A percentile compares a stretch with the other conserved stretches of the same genome.
Evolutionary conservation across 2,329 filamentous ascomycete genomes (phyloP).

Genomic region (Alternaria atra): DNA sequence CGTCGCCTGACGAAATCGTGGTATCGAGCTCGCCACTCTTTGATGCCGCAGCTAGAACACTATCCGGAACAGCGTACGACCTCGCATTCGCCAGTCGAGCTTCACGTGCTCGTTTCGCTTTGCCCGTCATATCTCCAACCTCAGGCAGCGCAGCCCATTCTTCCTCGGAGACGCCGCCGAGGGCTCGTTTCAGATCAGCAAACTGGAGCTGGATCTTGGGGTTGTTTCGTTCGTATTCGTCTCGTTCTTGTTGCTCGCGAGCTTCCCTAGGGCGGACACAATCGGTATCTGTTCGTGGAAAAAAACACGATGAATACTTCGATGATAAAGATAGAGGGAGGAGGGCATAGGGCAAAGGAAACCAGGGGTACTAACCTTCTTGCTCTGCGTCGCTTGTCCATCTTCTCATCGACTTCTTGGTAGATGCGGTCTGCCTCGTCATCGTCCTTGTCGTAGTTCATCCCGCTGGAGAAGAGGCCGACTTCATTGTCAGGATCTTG

Average conservation of each 20-base stretch:
- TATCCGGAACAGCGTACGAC: constrained; percentile 97
- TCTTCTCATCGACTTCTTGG: constrained; percentile 93
- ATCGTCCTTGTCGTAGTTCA: constrained; percentile 91
- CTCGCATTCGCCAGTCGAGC: constrained; percentile 71
- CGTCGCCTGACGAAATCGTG: constrained; percentile 74
- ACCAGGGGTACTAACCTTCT: constrained; percentile 75
- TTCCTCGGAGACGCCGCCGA: constrained; percentile 89
- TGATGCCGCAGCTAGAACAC: constrained; percentile 86
- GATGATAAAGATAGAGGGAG: constrained; percentile 42
- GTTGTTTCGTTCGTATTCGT: constrained; percentile 96
- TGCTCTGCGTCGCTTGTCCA: constrained; percentile 86
- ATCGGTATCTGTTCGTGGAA: constrained; percentile 79
- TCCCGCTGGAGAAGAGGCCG: constrained; percentile 91
- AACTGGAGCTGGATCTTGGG: constrained; percentile 99
- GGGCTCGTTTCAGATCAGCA: constrained; percentile 89
- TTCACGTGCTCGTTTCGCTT: constrained; percentile 86
- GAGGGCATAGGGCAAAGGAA: constrained; percentile 30
- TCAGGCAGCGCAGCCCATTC: constrained; percentile 97
- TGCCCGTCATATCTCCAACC: constrained; percentile 94
- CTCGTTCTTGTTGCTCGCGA: constrained; percentile 87
- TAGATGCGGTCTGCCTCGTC: constrained; percentile 98
- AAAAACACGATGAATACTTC: constrained; percentile 71
- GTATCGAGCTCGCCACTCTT: constrained; percentile 84
- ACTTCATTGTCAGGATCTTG: constrained; percentile 98
- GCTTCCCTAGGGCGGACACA: constrained; percentile 81